Percentiles rank a stretch among this genome's conserved stretches.
These are phyloP conservation scores for Tilletiopsis washingtonensis DNA, from an alignment of 1,284 basidiomycete genomes.

Conservation along the genomic window DNA sequence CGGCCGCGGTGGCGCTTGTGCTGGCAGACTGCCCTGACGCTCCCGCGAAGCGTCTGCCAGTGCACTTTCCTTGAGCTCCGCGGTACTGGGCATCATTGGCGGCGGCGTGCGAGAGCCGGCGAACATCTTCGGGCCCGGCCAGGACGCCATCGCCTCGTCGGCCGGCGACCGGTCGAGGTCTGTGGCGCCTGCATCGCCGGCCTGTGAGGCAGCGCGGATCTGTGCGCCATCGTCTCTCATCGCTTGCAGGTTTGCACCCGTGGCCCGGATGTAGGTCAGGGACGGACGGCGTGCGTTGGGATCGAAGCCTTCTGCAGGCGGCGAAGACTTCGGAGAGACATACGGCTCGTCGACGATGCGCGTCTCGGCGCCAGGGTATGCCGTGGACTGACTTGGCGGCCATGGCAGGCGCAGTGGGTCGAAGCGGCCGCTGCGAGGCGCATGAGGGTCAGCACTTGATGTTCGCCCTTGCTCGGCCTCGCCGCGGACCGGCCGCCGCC, in stretches of 20 bases:
- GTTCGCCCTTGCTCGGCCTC: no score
- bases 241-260: neutral
- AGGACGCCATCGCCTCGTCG: no score
- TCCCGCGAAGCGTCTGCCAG: no score
- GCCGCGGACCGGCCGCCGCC: neutral
- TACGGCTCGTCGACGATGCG: neutral
- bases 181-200: neutral
- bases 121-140: no score
- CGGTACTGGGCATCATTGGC: no score
- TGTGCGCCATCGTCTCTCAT: neutral
- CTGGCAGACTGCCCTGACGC: no score
- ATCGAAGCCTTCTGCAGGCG: neutral
- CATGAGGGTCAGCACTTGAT: neutral
- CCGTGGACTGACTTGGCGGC: neutral
- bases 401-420: neutral
- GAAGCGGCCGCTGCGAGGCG: neutral
- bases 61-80: no score
- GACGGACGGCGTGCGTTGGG: neutral
- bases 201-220: neutral
- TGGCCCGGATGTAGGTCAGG: neutral
- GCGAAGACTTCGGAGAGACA: neutral
- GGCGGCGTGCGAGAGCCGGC: no score
- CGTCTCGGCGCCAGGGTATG: neutral
- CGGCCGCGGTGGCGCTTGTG: no score
- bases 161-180: no score